These are phyloP conservation scores for Aspergillus sp. DNA, from an alignment of 2,329 filamentous ascomycete species.

Conservation along the genomic window DNA sequence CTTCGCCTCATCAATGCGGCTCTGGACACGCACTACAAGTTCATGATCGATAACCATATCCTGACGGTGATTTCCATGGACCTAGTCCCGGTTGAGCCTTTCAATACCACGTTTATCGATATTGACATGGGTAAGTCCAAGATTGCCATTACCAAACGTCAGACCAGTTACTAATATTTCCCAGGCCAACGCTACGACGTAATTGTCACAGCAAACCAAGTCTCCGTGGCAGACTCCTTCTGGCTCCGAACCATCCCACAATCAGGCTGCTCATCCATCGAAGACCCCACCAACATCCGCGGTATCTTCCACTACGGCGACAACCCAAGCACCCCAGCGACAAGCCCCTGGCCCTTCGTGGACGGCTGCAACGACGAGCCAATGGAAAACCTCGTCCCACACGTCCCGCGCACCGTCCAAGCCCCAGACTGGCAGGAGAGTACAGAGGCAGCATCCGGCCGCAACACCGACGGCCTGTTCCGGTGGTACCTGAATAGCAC, in stretches of 20 bases:
- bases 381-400: constrained; percentile 25
- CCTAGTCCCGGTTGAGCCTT: constrained; percentile 59
- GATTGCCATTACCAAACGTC: background rate
- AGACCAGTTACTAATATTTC: background rate
- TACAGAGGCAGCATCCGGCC: background rate
- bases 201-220: constrained; percentile 30
- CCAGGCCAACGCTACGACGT: constrained; percentile 42
- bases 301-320: constrained; percentile 50
- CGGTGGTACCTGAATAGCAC: constrained; percentile 36
- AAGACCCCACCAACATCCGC: constrained; percentile 45
- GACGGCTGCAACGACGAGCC: constrained; percentile 30
- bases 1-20: constrained; percentile 30
- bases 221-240: constrained; percentile 21
- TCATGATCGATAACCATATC: constrained; percentile 54
- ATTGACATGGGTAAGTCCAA: constrained; percentile 43
- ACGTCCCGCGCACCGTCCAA: constrained; percentile 20
- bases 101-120: constrained; percentile 47
- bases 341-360: constrained; percentile 18
- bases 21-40: constrained; percentile 33
- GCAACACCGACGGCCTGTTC: constrained; percentile 22
- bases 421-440: background rate
- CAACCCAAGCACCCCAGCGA: constrained; percentile 17
- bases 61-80: constrained; percentile 61
- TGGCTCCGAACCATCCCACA: constrained; percentile 50
- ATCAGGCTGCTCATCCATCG: constrained; percentile 43